Evolutionary conservation across 75 land plant species (phyloP), one percentile per base, ranked within the genome.

Genomic region (Pinus taeda): DNA sequence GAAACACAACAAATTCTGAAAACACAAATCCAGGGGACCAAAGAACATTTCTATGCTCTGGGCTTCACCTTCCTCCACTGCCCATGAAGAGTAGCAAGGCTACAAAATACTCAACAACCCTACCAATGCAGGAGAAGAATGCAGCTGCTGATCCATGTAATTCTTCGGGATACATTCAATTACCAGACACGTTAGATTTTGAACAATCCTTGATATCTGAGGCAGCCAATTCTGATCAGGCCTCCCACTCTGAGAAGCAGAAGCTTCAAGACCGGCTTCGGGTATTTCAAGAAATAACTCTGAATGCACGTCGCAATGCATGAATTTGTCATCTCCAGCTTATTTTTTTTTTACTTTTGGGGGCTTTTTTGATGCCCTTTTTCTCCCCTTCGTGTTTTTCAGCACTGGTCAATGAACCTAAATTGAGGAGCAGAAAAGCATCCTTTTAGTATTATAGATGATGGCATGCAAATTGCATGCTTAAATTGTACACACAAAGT

Each of bases 251-350:
- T 15, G 57, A 9, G 29, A 71, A 83, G 60, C 42, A 62, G 9
- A 79, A 79, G 45, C 55, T 57, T 36, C 84, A 85, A 66, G 82
- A 90, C 74, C 81, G 98, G 78, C 84, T 93, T 15, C 89, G 73
- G 74, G 92, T 92, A 49, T 96, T 96, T 73, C 85, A 87, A 59
- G 96, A 93, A 59, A 95, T 95, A 57, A 87, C 98, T 9, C 55
- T 49, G 55, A 49, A 49, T 49, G 55, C 55, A 49, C 12, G 9
- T 49, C 55, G 12, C 2, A 49, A 49, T 49, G 55, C 55, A 49
- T 49, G 55, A 49, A 11, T 49, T 49, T 8, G 55, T 1, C 53
- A 45, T 7, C 53, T 45, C 53, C 53, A 45, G 1, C 55, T 9
- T 8, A 49, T 49, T 9, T 49, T 49, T 9, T 49, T 49, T 49